Evolutionary conservation across 2,329 filamentous ascomycete species (phyloP).

Genomic region (Coniochaeta sp.): DNA sequence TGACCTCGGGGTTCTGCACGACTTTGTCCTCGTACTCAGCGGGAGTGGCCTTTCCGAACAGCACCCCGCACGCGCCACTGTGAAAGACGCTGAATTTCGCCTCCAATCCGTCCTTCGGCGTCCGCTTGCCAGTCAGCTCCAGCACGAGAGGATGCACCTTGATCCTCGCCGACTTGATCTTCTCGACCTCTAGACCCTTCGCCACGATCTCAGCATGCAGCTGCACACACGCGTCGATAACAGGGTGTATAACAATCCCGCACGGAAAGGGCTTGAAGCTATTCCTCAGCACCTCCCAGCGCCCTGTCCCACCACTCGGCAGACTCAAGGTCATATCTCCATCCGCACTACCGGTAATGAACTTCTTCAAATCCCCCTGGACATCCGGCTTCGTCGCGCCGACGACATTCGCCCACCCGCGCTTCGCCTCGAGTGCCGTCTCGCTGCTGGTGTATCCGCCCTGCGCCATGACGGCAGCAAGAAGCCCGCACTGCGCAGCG

Average conservation of each 20-base stretch:
- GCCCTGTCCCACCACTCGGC: slow-evolving; percentile 22
- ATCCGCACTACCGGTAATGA: neutral
- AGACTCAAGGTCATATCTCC: slow-evolving; percentile 24
- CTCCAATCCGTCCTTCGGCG: slow-evolving; percentile 40
- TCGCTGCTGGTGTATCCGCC: slow-evolving; percentile 41
- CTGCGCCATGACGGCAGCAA: slow-evolving; percentile 29
- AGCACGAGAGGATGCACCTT: slow-evolving; percentile 39
- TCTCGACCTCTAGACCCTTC: slow-evolving; percentile 19
- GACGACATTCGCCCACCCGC: slow-evolving; percentile 41
- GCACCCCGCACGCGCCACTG: slow-evolving; percentile 40
- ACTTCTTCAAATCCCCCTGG: neutral
- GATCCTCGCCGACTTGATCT: slow-evolving; percentile 32
- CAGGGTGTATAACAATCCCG: slow-evolving; percentile 49
- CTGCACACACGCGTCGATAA: slow-evolving; percentile 44
- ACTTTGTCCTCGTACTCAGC: slow-evolving; percentile 38
- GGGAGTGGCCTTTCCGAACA: slow-evolving; percentile 44
- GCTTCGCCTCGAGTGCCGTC: slow-evolving; percentile 36
- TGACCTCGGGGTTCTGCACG: slow-evolving; percentile 28
- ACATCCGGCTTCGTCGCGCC: slow-evolving; percentile 25
- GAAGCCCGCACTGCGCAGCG: slow-evolving; percentile 43
- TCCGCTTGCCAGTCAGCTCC: slow-evolving; percentile 42
- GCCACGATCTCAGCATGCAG: slow-evolving; percentile 29
- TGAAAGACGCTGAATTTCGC: slow-evolving; percentile 51
- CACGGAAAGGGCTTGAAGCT: slow-evolving; percentile 52
- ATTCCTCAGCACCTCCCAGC: slow-evolving; percentile 47